Evolutionary conservation across 2,329 filamentous ascomycete genomes (phyloP), one percentile per base, ranked within the genome.

Genomic region (Microcera coccophila): DNA sequence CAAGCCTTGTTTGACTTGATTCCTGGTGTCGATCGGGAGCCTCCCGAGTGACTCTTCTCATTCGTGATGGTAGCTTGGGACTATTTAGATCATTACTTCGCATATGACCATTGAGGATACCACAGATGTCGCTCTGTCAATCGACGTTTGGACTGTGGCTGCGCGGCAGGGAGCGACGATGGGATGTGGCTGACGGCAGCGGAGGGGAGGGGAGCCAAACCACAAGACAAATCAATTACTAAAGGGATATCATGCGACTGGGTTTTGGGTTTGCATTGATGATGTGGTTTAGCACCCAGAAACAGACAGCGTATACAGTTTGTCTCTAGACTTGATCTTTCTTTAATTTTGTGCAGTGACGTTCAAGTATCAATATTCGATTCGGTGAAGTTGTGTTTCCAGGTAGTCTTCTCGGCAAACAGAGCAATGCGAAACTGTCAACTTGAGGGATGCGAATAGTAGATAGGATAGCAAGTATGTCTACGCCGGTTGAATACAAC

Each of bases 261-360:
- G 63, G 54, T 57, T 64, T 65, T 62, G 60, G 61, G 59, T 61
- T 66, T 62, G 60, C 65, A 64, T 66, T 53, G 52, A 64, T 51
- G 52, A 57, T 52, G 53, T 63, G 54, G 50, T 57, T 54, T 59
- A 47, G 48, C 52, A 55, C 56, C 54, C 53, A 59, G 54, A 58
- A 58, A 56, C 49, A 58, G 47, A 54, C 56, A 56, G 56, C 56
- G 56, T 58, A 56, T 56, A 54, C 56, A 59, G 53, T 56, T 59
- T 59, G 56, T 59, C 56, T 59, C 55, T 53, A 48, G 34, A 38
- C 18, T 22, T 40, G 38, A 11, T 14, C 24, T 32, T 32, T 32
- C 4, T 19, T 24, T 35, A 19, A n/a, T n/a, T n/a, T n/a, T n/a
- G n/a, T n/a, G n/a, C n/a, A n/a, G n/a, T n/a, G n/a, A n/a, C n/a